Conservation (phyloP, 305 asterid species). For the Euphrasia arctica region DNA sequence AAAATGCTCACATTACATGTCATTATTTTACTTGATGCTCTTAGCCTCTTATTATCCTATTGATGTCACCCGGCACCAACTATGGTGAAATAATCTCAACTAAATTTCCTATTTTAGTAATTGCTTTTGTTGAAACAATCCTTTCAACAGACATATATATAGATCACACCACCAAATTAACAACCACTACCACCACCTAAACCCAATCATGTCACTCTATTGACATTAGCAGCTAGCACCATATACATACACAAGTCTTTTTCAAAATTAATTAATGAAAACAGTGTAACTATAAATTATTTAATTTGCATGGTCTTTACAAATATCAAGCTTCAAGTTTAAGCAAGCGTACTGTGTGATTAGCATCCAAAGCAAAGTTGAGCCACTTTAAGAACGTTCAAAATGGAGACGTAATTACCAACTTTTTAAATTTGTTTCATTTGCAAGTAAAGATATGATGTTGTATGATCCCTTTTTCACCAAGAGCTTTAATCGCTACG, state of each 20-base stretch:
- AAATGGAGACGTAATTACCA: not conserved
- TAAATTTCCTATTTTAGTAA: slow-evolving; percentile 14
- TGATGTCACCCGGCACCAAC: slow-evolving; percentile 17
- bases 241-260: slow-evolving; percentile 2
- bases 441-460: slow-evolving; percentile 33
- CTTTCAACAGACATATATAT: slow-evolving; percentile 27
- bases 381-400: slow-evolving; percentile 5
- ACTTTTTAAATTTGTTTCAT: not conserved
- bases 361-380: slow-evolving; percentile 31
- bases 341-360: not conserved
- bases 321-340: not conserved
- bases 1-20: not conserved
- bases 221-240: not conserved
- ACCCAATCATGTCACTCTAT: slow-evolving; percentile 14
- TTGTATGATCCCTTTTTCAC: slow-evolving; percentile 70
- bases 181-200: slow-evolving; percentile 29
- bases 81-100: slow-evolving; percentile 10
- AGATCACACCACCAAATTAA: slow-evolving; percentile 13
- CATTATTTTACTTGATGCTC: not conserved
- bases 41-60: slow-evolving; percentile 7
- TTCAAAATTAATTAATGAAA: not conserved
- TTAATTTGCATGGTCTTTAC: slow-evolving; percentile 3
- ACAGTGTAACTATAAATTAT: slow-evolving; percentile 5
- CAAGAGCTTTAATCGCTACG: slow-evolving; percentile 54
- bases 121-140: slow-evolving; percentile 33